Evolutionary conservation across 768 basidiomycete genomes (phyloP).

Genomic region (Lactarius akahatsu): DNA sequence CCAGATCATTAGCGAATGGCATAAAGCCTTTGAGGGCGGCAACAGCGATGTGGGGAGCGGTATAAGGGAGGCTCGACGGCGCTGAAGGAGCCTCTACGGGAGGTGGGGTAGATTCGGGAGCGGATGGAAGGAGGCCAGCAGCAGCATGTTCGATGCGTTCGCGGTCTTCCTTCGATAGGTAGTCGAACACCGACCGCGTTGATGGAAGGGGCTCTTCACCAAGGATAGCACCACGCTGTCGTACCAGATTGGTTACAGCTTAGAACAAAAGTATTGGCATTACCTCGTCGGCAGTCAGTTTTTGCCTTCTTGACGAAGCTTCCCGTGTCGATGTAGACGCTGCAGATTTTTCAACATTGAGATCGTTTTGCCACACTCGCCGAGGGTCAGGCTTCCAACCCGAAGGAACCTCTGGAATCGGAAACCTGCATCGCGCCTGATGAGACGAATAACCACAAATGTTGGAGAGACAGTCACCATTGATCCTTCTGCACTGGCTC

Average conservation of each 20-base stretch:
- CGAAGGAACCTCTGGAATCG: conserved; percentile 74
- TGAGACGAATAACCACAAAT: conserved; percentile 27
- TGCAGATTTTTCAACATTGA: conserved; percentile 38
- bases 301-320: conserved; percentile 43
- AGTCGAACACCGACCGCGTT: conserved; percentile 89
- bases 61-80: conserved; percentile 39
- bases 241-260: not conserved
- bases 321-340: conserved; percentile 52
- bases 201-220: conserved; percentile 77
- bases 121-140: conserved; percentile 31
- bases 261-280: too few relatives aligned
- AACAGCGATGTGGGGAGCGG: conserved; percentile 77
- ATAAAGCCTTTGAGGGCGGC: conserved; percentile 88
- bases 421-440: conserved; percentile 57
- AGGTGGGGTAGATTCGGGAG: conserved; percentile 34
- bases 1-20: conserved; percentile 74
- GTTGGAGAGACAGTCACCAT: conserved; percentile 48
- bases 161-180: conserved; percentile 86
- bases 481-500: conserved; percentile 67
- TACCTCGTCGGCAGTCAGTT: conserved; percentile 26
- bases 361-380: conserved; percentile 62
- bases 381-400: conserved; percentile 86
- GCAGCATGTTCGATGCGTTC: conserved; percentile 74
- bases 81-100: conserved; percentile 32
- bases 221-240: conserved; percentile 75